Conservation (phyloP, 371 early-diverging fungal genomes). For the Actinomortierella ambigua region DNA sequence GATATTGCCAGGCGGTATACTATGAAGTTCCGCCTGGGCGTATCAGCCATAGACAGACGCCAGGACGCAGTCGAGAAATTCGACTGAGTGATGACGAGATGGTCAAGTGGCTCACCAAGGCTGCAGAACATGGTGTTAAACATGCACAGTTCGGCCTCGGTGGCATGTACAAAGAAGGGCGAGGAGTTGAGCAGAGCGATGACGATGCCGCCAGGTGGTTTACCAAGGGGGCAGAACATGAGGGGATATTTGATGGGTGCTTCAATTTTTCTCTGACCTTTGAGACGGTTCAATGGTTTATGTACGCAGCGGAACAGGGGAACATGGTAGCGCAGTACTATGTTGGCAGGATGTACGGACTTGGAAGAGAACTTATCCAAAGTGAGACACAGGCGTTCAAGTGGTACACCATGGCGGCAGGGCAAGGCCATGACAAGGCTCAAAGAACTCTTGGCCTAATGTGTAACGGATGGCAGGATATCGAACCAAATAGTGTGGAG, state of each 20-base stretch:
- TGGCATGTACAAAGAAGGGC: conserved; percentile 89
- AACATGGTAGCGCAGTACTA: no score
- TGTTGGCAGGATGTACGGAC: no score
- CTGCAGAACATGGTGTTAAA: conserved; percentile 78
- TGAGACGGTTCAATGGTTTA: no score
- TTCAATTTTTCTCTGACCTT: no score
- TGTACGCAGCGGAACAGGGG: no score
- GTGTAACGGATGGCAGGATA: conserved; percentile 79
- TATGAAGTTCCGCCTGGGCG: no score
- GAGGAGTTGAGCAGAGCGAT: conserved; percentile 72
- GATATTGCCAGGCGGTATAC: no score
- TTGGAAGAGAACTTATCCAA: no score
- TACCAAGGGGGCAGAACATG: conserved; percentile 75
- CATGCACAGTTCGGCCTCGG: conserved; percentile 86
- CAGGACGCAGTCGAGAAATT: no score
- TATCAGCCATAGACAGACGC: no score
- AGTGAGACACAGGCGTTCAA: conserved; percentile 58
- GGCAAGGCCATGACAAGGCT: conserved; percentile 66
- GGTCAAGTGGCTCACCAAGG: conserved; percentile 68
- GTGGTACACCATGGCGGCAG: conserved; percentile 56
- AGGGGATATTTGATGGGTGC: no score
- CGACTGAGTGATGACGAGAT: conserved; percentile 71
- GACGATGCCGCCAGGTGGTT: conserved; percentile 77
- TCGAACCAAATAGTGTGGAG: conserved; percentile 55
- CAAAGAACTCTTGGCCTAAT: conserved; percentile 68